Evolutionary conservation across 2,329 filamentous ascomycete genomes (phyloP), one percentile per base, ranked within the genome.

Genomic region (Fusarium transvaalense): DNA sequence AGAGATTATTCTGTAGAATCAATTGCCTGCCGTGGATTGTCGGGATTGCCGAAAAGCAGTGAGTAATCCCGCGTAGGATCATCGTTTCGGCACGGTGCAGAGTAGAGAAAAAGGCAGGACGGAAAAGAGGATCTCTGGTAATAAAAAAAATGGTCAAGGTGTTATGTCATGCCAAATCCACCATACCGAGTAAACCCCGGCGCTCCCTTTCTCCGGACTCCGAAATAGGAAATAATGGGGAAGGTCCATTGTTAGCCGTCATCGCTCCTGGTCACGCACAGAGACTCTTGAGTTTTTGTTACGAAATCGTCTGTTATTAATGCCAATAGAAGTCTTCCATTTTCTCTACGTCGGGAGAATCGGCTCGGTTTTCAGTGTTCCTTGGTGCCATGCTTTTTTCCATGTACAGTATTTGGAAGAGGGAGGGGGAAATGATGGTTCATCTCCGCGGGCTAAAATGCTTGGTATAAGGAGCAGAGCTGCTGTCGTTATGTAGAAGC

Each of bases 371-470:
- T 32, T 27, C 23, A 14, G 8, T 35, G 25, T 35, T 35, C 47
- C 32, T 50, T 35, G 39, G 31, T 47, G n/a, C 39, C 29, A 38
- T 29, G 8, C 37, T 29, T 29, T 32, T 53, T 56, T 17, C 13
- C 9, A 7, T n/a, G 14, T 14, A 32, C 13, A 25, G 37, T 8
- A 12, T 21, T 29, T 13, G 19, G n/a, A n/a, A 27, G 6, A 35
- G 39, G 21, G 51, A 54, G 23, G 23, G 23, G 23, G 10, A 29
- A 35, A 37, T 52, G 55, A 41, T 27, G 6, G 13, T 43, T 52
- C 52, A 74, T 76, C 74, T 76, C 74, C 74, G 74, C 74, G 74
- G 73, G 31, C 25, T 2, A 15, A n/a, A n/a, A 0, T 10, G 6
- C 3, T n/a, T 63, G 21, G 31, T 64, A 64, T 64, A 64, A 64